These are phyloP conservation scores for Neofusicoccum umdonicola DNA, from an alignment of 2,329 filamentous ascomycete species.

Conservation along the genomic window DNA sequence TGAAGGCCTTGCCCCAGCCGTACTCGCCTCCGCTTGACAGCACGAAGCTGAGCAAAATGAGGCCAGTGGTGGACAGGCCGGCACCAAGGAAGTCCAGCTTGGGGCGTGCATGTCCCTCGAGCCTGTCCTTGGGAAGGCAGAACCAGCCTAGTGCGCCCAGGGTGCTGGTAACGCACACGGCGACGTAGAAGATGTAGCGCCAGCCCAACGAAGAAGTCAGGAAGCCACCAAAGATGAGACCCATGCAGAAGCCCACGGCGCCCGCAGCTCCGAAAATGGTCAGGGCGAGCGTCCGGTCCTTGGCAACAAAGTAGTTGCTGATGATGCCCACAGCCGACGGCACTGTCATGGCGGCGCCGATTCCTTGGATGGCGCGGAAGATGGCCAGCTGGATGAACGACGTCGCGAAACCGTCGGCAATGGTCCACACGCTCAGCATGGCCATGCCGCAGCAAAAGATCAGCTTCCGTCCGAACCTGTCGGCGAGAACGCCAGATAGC, in stretches of 20 bases:
- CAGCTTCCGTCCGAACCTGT: constrained; percentile 38
- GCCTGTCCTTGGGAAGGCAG: constrained; percentile 39
- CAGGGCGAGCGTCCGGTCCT: constrained; percentile 39
- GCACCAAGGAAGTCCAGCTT: constrained; percentile 45
- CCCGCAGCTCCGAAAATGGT: constrained; percentile 42
- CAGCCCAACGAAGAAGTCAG: constrained; percentile 16
- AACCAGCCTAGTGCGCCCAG: constrained; percentile 30
- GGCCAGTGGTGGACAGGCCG: constrained; percentile 41
- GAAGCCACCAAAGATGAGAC: constrained; percentile 19
- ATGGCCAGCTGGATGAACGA: constrained; percentile 44
- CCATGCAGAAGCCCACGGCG: constrained; percentile 38
- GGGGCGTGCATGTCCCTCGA: constrained; percentile 32
- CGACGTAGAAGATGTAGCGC: constrained; percentile 20
- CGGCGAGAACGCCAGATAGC: constrained; percentile 29
- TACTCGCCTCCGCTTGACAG: constrained; percentile 47
- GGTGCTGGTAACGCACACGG: constrained; percentile 9
- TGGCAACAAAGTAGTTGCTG: constrained; percentile 36
- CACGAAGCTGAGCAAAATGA: constrained; percentile 47
- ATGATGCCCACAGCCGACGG: constrained; percentile 50
- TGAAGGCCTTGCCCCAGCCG: constrained; percentile 46
- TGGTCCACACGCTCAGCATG: constrained; percentile 32
- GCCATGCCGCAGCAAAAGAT: constrained; percentile 40
- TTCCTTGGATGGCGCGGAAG: constrained; percentile 48
- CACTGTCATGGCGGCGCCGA: constrained; percentile 48
- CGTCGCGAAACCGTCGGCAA: constrained; percentile 46